These are phyloP conservation scores for Curvularia sp. DNA, from an alignment of 2,329 filamentous ascomycete species.

Conservation along the genomic window DNA sequence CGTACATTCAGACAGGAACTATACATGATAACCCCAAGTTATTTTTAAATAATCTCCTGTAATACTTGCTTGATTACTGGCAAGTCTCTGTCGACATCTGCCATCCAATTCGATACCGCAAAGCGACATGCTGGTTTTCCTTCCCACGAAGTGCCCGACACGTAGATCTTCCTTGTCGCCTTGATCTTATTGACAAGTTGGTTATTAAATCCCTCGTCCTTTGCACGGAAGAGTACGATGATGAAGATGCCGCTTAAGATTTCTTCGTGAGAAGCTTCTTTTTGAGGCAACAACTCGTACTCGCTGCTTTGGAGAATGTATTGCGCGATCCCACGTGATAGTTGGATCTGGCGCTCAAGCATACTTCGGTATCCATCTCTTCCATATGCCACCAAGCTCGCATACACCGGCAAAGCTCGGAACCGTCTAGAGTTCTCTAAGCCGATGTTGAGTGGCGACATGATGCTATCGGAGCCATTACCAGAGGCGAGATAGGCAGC, in stretches of 20 bases:
- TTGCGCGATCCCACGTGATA: conserved; percentile 72
- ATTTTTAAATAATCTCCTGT: conserved; percentile 41
- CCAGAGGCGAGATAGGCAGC: conserved; percentile 74
- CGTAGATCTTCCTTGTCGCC: conserved; percentile 74
- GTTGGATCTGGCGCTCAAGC: conserved; percentile 72
- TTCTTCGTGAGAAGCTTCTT: conserved; percentile 47
- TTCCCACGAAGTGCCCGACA: conserved; percentile 81
- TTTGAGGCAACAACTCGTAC: conserved; percentile 71
- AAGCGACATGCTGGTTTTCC: conserved; percentile 78
- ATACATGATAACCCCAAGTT: background rate
- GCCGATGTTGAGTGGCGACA: conserved; percentile 85
- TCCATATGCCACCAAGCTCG: conserved; percentile 78
- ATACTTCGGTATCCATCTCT: conserved; percentile 71
- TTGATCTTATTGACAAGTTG: conserved; percentile 77
- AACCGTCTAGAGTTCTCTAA: conserved; percentile 92
- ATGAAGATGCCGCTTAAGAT: conserved; percentile 67
- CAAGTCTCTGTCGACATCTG: conserved; percentile 72
- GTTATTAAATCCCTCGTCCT: conserved; percentile 68
- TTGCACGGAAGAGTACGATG: conserved; percentile 80
- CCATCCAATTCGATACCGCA: conserved; percentile 85
- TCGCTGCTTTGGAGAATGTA: conserved; percentile 67
- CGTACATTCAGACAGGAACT: too few species aligned
- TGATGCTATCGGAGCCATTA: conserved; percentile 59
- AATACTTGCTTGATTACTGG: conserved; percentile 70
- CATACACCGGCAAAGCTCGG: conserved; percentile 87